Conservation (phyloP, 2,329 filamentous ascomycete species). For the Neofusicoccum laricinum region DNA sequence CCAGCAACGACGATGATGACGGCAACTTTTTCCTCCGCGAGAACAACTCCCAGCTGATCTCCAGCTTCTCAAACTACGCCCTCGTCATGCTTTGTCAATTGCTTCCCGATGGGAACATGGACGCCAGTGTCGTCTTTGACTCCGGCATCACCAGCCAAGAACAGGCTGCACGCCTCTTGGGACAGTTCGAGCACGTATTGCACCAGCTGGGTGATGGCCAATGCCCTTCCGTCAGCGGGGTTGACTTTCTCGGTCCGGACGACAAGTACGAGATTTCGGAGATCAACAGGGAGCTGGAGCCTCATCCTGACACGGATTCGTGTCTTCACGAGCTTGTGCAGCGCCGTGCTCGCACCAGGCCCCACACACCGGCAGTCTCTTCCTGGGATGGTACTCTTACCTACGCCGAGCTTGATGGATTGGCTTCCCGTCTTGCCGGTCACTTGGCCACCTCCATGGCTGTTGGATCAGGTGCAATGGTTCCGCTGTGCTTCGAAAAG, state of each 20-base stretch:
- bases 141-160: not conserved
- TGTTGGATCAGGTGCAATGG: constrained; percentile 17
- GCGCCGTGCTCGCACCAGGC: constrained; percentile 45
- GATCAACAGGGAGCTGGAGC: not conserved
- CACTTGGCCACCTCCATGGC: constrained; percentile 34
- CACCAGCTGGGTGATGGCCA: not conserved
- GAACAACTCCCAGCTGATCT: constrained; percentile 19
- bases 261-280: not conserved
- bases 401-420: constrained; percentile 44
- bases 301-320: not conserved
- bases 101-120: not conserved
- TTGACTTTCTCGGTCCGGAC: not conserved
- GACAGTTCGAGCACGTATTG: not conserved
- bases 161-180: not conserved
- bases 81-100: not conserved
- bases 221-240: not conserved
- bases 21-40: constrained; percentile 14
- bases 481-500: constrained; percentile 11
- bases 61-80: not conserved
- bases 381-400: constrained; percentile 52
- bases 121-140: not conserved
- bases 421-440: constrained; percentile 34
- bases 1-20: not conserved
- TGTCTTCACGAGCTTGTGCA: constrained; percentile 37
- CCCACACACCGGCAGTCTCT: constrained; percentile 44